Conservation (phyloP, 768 basidiomycete species). For the Boletus tomentosulus region DNA sequence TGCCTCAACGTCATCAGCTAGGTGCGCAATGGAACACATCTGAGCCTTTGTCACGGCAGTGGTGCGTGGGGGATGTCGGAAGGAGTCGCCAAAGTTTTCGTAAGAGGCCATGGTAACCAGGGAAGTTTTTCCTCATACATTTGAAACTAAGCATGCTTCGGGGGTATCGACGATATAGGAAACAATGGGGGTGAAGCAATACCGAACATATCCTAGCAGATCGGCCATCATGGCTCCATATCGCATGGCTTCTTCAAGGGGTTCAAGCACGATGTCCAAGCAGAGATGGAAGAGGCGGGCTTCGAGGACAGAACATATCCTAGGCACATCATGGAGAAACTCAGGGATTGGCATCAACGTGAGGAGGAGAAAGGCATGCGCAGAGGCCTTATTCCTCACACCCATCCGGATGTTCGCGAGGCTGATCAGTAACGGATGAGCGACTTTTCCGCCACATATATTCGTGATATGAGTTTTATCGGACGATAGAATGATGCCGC, state of each 20-base stretch:
- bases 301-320: background rate
- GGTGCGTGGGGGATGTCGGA: background rate
- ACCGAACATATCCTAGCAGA: background rate
- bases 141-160: background rate
- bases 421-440: slow-evolving; percentile 10
- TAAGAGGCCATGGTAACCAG: background rate
- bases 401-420: slow-evolving; percentile 12
- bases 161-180: background rate
- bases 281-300: background rate
- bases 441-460: slow-evolving; percentile 10
- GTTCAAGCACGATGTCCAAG: background rate
- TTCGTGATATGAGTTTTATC: slow-evolving; percentile 6
- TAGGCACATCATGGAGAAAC: background rate
- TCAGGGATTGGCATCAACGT: background rate
- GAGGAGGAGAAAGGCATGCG: background rate
- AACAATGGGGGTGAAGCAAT: background rate
- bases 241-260: background rate
- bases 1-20: background rate
- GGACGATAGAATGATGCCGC: slow-evolving; percentile 1
- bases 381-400: background rate
- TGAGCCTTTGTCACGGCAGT: background rate
- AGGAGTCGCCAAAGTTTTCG: background rate
- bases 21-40: background rate
- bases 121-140: background rate
- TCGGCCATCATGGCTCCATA: background rate